Evolutionary conservation across 768 basidiomycete genomes (phyloP), one percentile per base, ranked within the genome.

Genomic region (Phlebiopsis flavidoalba): DNA sequence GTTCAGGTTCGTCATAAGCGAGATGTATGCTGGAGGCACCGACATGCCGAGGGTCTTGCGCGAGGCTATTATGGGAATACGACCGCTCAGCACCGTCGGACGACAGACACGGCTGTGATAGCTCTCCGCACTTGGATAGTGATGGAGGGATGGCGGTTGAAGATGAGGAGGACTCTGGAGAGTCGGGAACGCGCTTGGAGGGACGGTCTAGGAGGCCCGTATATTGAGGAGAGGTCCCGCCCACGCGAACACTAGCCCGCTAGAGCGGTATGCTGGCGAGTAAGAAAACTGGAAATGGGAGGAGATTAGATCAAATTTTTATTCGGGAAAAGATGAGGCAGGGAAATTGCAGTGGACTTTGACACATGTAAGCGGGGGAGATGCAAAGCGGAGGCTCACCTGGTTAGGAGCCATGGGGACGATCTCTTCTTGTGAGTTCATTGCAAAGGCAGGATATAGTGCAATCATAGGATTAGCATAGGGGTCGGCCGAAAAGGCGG

Each of bases 401-500:
- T 63, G 51, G 35, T 21, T 52, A 26, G 24, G 43, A 47, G 57
- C 57, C 17, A 36, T 59, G 57, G 66, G 64, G 49, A 49, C 37
- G 61, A 71, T 68, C 59, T 68, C 64, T 58, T 69, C 70, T 40
- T 56, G 59, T 43, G 63, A 62, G 62, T 66, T 64, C 70, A 71
- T 71, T 59, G 65, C 60, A 59, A 71, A 68, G 35, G 24, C 22
- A 31, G 57, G 45, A 49, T 45, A 59, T n/a, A 31, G 6, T 35
- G 24, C n/a, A 5, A 33, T 48, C 51, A 71, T 59, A 7, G 70
- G 73, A 59, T 75, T 73, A 33, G 48, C 50, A 36, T 60, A 63
- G n/a, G 72, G 73, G 65, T 74, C 72, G 43, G 59, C 53, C 24
- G 74, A 71, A 65, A 75, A 75, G 12, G 73, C 74, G 36, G 72